Base-by-base conservation (phyloP, 1,284 basidiomycete genomes). In the Trametes versicolor region DNA sequence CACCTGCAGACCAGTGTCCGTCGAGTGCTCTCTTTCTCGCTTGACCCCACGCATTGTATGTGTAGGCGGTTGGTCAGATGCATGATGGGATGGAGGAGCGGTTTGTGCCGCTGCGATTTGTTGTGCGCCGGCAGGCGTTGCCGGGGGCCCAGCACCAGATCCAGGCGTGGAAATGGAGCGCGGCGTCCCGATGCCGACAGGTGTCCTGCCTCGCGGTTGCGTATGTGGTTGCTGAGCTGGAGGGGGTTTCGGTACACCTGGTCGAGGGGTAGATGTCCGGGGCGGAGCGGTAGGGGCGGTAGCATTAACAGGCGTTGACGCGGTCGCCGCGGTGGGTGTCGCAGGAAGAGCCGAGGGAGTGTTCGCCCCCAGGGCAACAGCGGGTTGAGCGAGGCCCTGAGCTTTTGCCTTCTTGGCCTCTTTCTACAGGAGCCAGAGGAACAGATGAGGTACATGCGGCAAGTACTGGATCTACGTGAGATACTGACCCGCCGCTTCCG, bases 401-500 rank as follows among this genome's bases (percentile, higher is more conserved):
- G 80, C 81, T 75, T 89, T 87, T 47, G 85, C 80, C 71, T 85
- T 86, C 78, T 87, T 92, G 71, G 86, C 81, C 76, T 92, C 90
- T 81, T 92, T 92, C 88, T 92, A 79, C 17, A 63, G 55, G 65
- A 45, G 54, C 13, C 65, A 32, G 36, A 49, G 29, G 21, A 19
- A 39, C 34, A 61, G 49, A 65, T 60, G 59, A 67, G 70, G 59
- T 56, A 70, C 69, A 60, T 37, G 63, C 59, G 21, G 58, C 19
- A n/a, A 58, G 63, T 50, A 50, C 41, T 52, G 37, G 39, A 32
- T 8, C 48, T 47, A 21, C 60, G 54, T 55, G 58, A 29, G 50
- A 54, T 54, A 85, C 88, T 72, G 63, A 91, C 90, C 82, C 90
- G 83, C 79, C 86, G 88, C 81, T 89, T 92, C 73, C 91, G 81